phyloP scores from a whole-genome alignment of 495 filamentous ascomycete genomes.

The Recurvomyces mirabilis region DNA sequence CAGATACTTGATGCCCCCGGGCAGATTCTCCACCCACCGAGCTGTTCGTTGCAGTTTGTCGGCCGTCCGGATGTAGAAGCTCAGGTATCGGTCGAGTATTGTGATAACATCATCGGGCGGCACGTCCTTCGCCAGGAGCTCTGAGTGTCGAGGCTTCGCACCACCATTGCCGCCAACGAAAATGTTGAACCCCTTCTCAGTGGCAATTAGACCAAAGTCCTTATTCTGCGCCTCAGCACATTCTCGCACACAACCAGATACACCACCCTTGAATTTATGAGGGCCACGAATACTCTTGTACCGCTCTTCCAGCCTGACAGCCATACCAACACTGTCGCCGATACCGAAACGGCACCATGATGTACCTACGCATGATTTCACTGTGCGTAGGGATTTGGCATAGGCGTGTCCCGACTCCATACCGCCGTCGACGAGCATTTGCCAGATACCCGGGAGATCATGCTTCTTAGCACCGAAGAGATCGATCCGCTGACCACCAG shows the following conservation, averaged over 20 bases:
- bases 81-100: constrained; percentile 81
- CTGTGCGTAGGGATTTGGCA: constrained; percentile 80
- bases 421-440: constrained; percentile 70
- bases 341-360: constrained; percentile 94
- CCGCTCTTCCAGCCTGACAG: constrained; percentile 78
- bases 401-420: constrained; percentile 95
- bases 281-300: constrained; percentile 88
- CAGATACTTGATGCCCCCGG: constrained; percentile 78
- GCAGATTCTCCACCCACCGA: constrained; percentile 80
- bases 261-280: constrained; percentile 90
- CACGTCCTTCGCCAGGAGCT: constrained; percentile 86
- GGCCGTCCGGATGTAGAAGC: constrained; percentile 94
- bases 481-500: constrained; percentile 69
- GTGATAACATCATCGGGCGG: constrained; percentile 75
- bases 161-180: constrained; percentile 91
- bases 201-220: constrained; percentile 90
- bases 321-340: constrained; percentile 95
- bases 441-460: constrained; percentile 85
- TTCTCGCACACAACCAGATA: constrained; percentile 85
- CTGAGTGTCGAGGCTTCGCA: constrained; percentile 72
- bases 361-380: constrained; percentile 91
- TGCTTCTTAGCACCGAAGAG: constrained; percentile 59
- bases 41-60: constrained; percentile 93
- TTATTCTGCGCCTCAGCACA: constrained; percentile 96
- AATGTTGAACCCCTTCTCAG: constrained; percentile 92